Percentiles rank a stretch among this genome's conserved stretches.
Conservation (phyloP, 208 protist genomes). For the Leishmania arabica region DNA sequence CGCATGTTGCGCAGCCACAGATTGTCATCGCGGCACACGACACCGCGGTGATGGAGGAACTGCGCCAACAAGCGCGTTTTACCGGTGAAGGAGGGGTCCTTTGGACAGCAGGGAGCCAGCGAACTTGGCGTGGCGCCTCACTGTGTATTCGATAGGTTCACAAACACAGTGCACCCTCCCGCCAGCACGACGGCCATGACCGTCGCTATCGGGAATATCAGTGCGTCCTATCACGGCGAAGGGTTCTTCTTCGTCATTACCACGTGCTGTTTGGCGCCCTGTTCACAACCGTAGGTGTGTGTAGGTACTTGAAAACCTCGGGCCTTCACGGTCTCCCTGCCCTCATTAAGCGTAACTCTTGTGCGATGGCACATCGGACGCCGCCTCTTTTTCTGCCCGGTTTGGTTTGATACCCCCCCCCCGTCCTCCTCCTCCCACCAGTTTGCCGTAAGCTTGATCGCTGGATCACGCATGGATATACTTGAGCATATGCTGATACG, state of each 20-base stretch:
- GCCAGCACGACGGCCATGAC: slow-evolving; percentile 67
- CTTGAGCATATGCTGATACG: background rate
- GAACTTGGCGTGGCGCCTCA: slow-evolving; percentile 63
- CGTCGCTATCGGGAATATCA: slow-evolving; percentile 39
- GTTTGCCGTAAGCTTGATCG: background rate
- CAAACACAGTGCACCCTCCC: slow-evolving; percentile 69
- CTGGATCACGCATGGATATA: background rate
- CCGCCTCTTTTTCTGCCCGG: background rate
- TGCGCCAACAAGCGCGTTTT: slow-evolving; percentile 54
- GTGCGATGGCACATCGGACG: background rate
- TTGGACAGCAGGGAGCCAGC: slow-evolving; percentile 55
- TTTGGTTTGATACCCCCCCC: background rate
- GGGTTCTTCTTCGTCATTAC: slow-evolving; percentile 70
- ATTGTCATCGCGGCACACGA: slow-evolving; percentile 60
- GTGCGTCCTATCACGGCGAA: slow-evolving; percentile 61
- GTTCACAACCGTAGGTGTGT: slow-evolving; percentile 45
- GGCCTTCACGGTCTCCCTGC: slow-evolving; percentile 58
- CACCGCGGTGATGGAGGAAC: slow-evolving; percentile 65
- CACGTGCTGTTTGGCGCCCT: slow-evolving; percentile 41
- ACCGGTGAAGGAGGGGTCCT: slow-evolving; percentile 39
- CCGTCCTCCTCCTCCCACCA: background rate
- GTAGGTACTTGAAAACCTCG: slow-evolving; percentile 62
- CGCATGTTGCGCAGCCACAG: slow-evolving; percentile 57
- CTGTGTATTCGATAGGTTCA: slow-evolving; percentile 59
- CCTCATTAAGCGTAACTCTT: slow-evolving; percentile 59